Percentiles rank a stretch among this genome's conserved stretches.
These are phyloP conservation scores for Colletotrichum siamense DNA, from an alignment of 2,329 filamentous ascomycete species.

Conservation along the genomic window DNA sequence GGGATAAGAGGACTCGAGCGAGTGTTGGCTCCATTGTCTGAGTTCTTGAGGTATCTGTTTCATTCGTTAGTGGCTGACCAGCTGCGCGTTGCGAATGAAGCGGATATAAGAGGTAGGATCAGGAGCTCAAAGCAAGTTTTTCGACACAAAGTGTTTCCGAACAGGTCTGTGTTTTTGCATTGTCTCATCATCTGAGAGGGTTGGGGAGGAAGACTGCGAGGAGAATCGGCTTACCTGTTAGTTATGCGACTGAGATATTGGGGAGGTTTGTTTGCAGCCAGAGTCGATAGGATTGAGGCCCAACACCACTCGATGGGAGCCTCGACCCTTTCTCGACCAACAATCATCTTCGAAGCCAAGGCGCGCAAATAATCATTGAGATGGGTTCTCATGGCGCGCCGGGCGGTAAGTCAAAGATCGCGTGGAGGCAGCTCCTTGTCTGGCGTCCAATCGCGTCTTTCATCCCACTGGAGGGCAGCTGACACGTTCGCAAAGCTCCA, in stretches of 20 bases:
- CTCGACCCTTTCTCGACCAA: background rate
- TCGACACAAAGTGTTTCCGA: constrained; percentile 37
- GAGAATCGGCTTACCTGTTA: background rate
- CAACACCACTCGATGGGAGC: background rate
- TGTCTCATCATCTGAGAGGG: constrained; percentile 31
- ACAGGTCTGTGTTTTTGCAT: constrained; percentile 38
- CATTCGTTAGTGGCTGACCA: constrained; percentile 3
- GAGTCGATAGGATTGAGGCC: background rate
- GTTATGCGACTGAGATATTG: background rate
- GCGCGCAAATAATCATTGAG: background rate
- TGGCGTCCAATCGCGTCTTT: background rate
- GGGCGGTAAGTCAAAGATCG: background rate
- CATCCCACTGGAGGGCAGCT: background rate
- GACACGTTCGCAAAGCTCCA: background rate
- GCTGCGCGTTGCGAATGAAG: background rate
- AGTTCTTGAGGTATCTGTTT: background rate
- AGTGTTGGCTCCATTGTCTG: background rate
- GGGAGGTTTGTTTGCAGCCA: background rate
- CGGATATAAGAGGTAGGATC: background rate
- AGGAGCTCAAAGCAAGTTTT: constrained; percentile 28
- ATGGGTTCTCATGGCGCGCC: background rate
- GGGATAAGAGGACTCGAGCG: background rate
- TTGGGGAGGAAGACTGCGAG: background rate
- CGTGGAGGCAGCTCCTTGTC: background rate
- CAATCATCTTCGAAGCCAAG: background rate